Evolutionary conservation across 108 stramenopile species (phyloP).

Genomic region (Nannochloropsis gaditana): DNA sequence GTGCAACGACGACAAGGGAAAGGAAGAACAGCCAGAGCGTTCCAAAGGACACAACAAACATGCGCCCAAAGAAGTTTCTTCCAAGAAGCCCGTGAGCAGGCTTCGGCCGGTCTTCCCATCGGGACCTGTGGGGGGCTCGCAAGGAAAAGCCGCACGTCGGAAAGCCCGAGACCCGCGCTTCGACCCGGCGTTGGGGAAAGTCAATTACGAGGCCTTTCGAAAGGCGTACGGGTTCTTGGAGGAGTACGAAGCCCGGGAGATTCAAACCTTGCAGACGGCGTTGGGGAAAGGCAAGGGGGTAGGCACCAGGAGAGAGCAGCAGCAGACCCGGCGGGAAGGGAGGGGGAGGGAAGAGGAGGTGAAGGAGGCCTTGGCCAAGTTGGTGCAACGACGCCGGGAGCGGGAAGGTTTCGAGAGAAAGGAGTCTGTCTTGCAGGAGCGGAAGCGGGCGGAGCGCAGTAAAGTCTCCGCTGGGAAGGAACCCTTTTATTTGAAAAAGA

Average conservation of each 20-base stretch:
- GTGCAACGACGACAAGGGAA: background rate
- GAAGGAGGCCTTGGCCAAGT: background rate
- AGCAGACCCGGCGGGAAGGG: background rate
- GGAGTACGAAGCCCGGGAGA: slow-evolving; percentile 37
- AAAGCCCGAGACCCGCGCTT: slow-evolving; percentile 38
- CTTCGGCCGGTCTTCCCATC: slow-evolving; percentile 34
- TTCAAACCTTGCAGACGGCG: slow-evolving; percentile 26
- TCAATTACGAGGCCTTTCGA: slow-evolving; percentile 43
- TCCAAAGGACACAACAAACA: background rate
- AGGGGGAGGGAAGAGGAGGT: background rate
- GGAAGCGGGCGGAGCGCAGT: slow-evolving; percentile 26
- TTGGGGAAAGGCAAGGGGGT: slow-evolving; percentile 29
- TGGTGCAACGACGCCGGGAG: background rate
- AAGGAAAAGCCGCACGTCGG: background rate
- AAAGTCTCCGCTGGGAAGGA: slow-evolving; percentile 40
- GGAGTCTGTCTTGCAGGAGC: background rate
- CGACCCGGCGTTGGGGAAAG: slow-evolving; percentile 34
- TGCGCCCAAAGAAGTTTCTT: slow-evolving; percentile 30
- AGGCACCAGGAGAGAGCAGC: background rate
- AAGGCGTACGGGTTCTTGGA: slow-evolving; percentile 44
- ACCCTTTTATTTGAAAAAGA: slow-evolving; percentile 38
- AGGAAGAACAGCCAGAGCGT: background rate
- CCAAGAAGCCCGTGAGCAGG: slow-evolving; percentile 33
- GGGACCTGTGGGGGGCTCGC: background rate
- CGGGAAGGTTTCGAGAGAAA: slow-evolving; percentile 2